Evolutionary conservation across 352 stramenopile species (phyloP).

Genomic region (Phytophthora kernoviae): DNA sequence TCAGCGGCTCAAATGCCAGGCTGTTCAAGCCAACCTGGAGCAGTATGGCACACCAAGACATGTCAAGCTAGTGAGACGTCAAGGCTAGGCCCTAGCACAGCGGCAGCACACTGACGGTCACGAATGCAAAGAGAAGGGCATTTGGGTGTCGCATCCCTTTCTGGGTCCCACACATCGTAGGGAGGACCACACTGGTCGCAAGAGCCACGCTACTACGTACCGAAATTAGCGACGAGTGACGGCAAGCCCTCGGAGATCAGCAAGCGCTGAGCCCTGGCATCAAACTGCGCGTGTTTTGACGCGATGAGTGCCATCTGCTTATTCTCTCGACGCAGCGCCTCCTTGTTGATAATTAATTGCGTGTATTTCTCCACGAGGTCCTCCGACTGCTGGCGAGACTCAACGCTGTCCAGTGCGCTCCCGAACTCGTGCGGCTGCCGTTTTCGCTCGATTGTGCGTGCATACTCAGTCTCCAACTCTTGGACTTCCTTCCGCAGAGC

Average conservation of each 20-base stretch:
- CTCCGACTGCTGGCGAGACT: slow-evolving; percentile 14
- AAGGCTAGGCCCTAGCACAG: too few species aligned
- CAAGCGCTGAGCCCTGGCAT: slow-evolving; percentile 41
- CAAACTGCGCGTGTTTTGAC: slow-evolving; percentile 46
- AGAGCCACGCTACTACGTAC: slow-evolving; percentile 20
- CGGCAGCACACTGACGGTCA: too few species aligned
- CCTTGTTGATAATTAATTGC: slow-evolving; percentile 51
- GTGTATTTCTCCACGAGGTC: slow-evolving; percentile 51
- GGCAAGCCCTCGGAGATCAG: slow-evolving; percentile 37
- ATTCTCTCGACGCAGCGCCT: slow-evolving; percentile 57
- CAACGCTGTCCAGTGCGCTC: slow-evolving; percentile 9
- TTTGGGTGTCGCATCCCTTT: slow-evolving; percentile 5
- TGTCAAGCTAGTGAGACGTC: too few species aligned
- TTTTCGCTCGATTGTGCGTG: slow-evolving; percentile 23
- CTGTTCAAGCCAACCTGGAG: slow-evolving; percentile 14
- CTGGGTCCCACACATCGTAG: slow-evolving; percentile 7
- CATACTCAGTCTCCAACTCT: slow-evolving; percentile 43
- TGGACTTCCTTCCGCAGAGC: slow-evolving; percentile 40
- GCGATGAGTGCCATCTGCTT: slow-evolving; percentile 49
- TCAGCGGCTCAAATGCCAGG: slow-evolving; percentile 32
- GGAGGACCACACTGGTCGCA: slow-evolving; percentile 14
- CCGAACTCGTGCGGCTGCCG: slow-evolving; percentile 26
- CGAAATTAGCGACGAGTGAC: slow-evolving; percentile 12
- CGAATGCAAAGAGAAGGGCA: too few species aligned
- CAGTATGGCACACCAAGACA: not conserved